Percentiles rank a stretch among this genome's conserved stretches.
Evolutionary conservation across 2,329 filamentous ascomycete species (phyloP).

Genomic region (Rhexocercosporidium sp.): DNA sequence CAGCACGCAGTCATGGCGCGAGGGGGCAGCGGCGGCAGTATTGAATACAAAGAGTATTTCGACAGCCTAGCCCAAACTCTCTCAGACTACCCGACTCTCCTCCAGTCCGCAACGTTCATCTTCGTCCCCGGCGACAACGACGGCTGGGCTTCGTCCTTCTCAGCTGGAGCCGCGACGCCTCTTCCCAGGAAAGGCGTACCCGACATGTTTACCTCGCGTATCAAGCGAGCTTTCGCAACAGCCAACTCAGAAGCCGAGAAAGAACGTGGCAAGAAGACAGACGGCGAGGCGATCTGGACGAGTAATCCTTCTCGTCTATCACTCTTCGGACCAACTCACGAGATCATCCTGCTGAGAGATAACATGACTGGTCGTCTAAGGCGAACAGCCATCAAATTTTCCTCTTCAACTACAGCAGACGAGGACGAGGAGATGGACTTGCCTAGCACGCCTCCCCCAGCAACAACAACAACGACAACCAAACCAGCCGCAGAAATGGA

Average conservation of each 20-base stretch:
- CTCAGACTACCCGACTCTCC: slow-evolving; percentile 80
- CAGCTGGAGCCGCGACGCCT: slow-evolving; percentile 72
- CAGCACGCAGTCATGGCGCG: slow-evolving; percentile 68
- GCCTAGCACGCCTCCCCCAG: slow-evolving; percentile 22
- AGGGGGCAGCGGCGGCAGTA: slow-evolving; percentile 77
- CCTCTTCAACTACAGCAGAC: slow-evolving; percentile 48
- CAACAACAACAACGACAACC: slow-evolving; percentile 10
- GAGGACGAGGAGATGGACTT: slow-evolving; percentile 38
- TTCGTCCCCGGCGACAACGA: slow-evolving; percentile 98
- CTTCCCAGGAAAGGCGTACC: slow-evolving; percentile 77
- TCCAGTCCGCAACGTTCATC: slow-evolving; percentile 81
- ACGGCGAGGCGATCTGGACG: slow-evolving; percentile 83
- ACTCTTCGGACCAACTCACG: slow-evolving; percentile 86
- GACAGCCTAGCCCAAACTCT: slow-evolving; percentile 84
- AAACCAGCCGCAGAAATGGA: slow-evolving; percentile 47
- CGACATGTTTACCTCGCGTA: slow-evolving; percentile 85
- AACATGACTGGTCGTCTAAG: slow-evolving; percentile 82
- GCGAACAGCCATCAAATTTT: slow-evolving; percentile 76
- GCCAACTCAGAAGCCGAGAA: slow-evolving; percentile 74
- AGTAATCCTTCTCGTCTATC: slow-evolving; percentile 83
- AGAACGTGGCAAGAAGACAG: slow-evolving; percentile 53
- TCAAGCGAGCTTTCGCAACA: slow-evolving; percentile 78
- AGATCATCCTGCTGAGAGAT: slow-evolving; percentile 86
- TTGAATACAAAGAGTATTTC: slow-evolving; percentile 97
- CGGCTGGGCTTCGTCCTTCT: slow-evolving; percentile 91